Conservation (phyloP, 2,329 filamentous ascomycete species). For the Colletotrichum orchidophilum region DNA sequence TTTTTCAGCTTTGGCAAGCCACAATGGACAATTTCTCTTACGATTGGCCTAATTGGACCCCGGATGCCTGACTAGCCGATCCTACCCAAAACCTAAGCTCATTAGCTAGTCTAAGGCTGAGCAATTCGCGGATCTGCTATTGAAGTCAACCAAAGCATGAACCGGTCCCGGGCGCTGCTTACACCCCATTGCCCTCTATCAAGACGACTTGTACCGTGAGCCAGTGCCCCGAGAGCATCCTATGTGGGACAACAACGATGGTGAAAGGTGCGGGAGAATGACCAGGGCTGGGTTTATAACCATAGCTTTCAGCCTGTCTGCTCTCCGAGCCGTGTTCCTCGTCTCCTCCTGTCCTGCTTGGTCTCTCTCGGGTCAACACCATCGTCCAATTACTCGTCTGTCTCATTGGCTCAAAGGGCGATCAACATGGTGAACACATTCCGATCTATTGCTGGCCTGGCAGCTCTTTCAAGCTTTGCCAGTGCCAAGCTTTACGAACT, state of each 20-base stretch:
- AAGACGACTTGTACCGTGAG: background rate
- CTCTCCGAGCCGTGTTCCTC: background rate
- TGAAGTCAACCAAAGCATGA: background rate
- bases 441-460: conserved; percentile 35
- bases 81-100: conserved; percentile 40
- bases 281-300: conserved; percentile 17
- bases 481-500: conserved; percentile 47
- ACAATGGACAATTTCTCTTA: conserved; percentile 32
- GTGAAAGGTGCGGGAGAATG: background rate
- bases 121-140: conserved; percentile 13
- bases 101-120: conserved; percentile 38
- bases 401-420: background rate
- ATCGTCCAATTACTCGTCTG: background rate
- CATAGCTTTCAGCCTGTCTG: conserved; percentile 5
- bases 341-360: background rate
- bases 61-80: conserved; percentile 28
- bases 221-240: background rate
- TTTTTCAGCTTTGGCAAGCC: conserved; percentile 50
- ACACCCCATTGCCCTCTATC: background rate
- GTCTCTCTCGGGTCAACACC: background rate
- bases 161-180: conserved; percentile 11
- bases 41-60: conserved; percentile 39
- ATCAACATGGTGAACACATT: conserved; percentile 40
- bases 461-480: conserved; percentile 43
- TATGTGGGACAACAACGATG: conserved; percentile 13